These are phyloP conservation scores for Leucocoprinus sp. DNA, from an alignment of 768 basidiomycete genomes.

Conservation along the genomic window DNA sequence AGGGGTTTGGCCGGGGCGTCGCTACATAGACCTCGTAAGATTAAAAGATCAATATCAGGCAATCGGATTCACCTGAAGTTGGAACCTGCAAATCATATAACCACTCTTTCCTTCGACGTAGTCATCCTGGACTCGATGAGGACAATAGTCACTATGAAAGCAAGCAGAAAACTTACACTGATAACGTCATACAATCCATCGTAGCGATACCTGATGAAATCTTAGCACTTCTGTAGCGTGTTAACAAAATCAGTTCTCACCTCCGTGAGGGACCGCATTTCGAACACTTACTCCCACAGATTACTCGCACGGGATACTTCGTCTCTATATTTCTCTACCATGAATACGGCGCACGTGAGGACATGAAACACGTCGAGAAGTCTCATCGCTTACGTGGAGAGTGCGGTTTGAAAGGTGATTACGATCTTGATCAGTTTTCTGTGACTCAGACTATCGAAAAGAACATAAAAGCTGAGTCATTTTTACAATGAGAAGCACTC, in stretches of 20 bases:
- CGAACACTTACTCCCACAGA: constrained; percentile 24
- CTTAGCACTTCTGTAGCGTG: constrained; percentile 19
- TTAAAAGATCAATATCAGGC: too few relatives aligned
- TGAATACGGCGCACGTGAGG: not conserved
- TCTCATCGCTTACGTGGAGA: constrained; percentile 11
- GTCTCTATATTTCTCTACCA: constrained; percentile 25
- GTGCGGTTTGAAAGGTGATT: constrained; percentile 26
- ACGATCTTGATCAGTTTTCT: constrained; percentile 28
- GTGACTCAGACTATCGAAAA: constrained; percentile 13
- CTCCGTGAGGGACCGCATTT: constrained; percentile 2
- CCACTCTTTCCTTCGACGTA: constrained; percentile 7
- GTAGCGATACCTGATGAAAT: constrained; percentile 33
- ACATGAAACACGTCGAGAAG: not conserved
- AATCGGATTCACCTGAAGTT: constrained; percentile 6
- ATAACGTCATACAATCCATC: constrained; percentile 30
- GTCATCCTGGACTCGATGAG: not conserved
- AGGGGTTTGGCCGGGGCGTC: constrained; percentile 5
- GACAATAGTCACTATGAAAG: not conserved
- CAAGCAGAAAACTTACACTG: not conserved
- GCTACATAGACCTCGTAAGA: too few relatives aligned
- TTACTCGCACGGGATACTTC: constrained; percentile 30
- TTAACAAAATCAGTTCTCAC: not conserved
- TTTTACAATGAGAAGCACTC: not conserved
- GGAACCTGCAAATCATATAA: constrained; percentile 4
- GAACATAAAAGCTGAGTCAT: constrained; percentile 6